Evolutionary conservation across 2,329 filamentous ascomycete species (phyloP).

Genomic region (Fonsecaea pedrosoi): DNA sequence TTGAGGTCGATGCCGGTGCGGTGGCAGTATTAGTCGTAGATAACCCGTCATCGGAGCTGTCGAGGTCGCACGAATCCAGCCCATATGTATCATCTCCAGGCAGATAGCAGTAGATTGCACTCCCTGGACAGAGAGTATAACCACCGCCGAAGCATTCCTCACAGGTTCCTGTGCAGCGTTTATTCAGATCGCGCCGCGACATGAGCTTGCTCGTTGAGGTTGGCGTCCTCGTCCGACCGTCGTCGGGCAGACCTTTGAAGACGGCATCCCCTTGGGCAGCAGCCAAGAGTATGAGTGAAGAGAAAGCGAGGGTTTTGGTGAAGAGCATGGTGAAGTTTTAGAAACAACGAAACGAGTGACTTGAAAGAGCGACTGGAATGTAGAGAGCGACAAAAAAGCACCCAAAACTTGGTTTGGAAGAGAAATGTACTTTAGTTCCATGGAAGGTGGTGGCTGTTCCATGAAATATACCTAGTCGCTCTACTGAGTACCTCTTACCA

Average conservation of each 20-base stretch:
- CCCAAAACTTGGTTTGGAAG: background rate
- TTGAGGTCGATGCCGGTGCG: slow-evolving; percentile 18
- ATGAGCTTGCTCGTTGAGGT: slow-evolving; percentile 24
- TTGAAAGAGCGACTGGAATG: slow-evolving; percentile 9
- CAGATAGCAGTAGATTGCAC: slow-evolving; percentile 32
- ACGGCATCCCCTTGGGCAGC: slow-evolving; percentile 29
- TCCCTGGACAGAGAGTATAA: slow-evolving; percentile 34
- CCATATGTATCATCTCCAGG: slow-evolving; percentile 33
- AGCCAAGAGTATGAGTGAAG: slow-evolving; percentile 27
- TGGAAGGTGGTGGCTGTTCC: background rate
- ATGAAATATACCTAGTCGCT: slow-evolving; percentile 13
- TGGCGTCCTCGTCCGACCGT: slow-evolving; percentile 17
- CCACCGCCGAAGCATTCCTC: slow-evolving; percentile 36
- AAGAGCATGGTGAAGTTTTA: slow-evolving; percentile 30
- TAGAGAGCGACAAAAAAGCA: slow-evolving; percentile 9
- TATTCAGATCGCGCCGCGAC: slow-evolving; percentile 24
- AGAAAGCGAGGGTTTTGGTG: slow-evolving; percentile 21
- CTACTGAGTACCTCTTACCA: too few relatives aligned
- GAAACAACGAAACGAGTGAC: slow-evolving; percentile 18
- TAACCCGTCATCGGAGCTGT: background rate
- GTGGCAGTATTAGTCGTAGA: slow-evolving; percentile 15
- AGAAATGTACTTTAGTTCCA: background rate
- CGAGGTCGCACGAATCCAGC: slow-evolving; percentile 30
- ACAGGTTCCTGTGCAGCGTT: slow-evolving; percentile 35
- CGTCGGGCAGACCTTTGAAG: slow-evolving; percentile 19